Base-by-base conservation (phyloP, 192 early-diverging fungal species). In the Phycomyces blakesleeanus region DNA sequence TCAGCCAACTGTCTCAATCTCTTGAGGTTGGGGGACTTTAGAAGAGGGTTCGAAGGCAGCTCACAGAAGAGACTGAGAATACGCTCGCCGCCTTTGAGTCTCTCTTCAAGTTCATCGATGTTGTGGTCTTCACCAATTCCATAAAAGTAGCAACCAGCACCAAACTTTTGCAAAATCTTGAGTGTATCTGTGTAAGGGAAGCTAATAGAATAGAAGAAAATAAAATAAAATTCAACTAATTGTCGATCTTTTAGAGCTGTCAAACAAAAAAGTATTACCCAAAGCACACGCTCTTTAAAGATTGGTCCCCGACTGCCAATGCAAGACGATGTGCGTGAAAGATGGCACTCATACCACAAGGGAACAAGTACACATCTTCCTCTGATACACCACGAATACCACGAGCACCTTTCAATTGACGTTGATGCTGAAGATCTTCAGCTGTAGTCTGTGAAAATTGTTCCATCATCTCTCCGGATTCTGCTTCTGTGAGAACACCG, bases 181-280 rank as follows among this genome's bases (percentile, higher is more conserved):
- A 98, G 80, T n/a, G 94, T 95, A 71, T 98, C 96, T 2, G 89
- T 85, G 77, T 98, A 98, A 7, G 93, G 89, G 66, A 98, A 98
- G 0, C 88, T 90, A 63, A 15, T 9, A 47, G 26, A n/a, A 34
- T 21, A 34, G 34, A 27, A 8, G 34, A 41, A 25, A 25, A 54
- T n/a, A 54, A 21, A 26, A n/a, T 20, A 24, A 47, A 44, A 44
- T 39, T 18, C 22, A 24, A 11, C 25, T 53, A 22, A 12, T 51
- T 20, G 5, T 29, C 9, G 25, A 49, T 11, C 40, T 34, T 51
- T 16, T 16, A 25, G 8, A 64, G n/a, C n/a, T n/a, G n/a, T n/a
- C n/a, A n/a, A n/a, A n/a, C 29, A 34, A 34, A 34, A 5, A 2
- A 34, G 7, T 34, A 55, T 54, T 77, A 90, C 88, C 96, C 95